Evolutionary conservation across 768 basidiomycete species (phyloP).

Genomic region (Lactarius evosmus): DNA sequence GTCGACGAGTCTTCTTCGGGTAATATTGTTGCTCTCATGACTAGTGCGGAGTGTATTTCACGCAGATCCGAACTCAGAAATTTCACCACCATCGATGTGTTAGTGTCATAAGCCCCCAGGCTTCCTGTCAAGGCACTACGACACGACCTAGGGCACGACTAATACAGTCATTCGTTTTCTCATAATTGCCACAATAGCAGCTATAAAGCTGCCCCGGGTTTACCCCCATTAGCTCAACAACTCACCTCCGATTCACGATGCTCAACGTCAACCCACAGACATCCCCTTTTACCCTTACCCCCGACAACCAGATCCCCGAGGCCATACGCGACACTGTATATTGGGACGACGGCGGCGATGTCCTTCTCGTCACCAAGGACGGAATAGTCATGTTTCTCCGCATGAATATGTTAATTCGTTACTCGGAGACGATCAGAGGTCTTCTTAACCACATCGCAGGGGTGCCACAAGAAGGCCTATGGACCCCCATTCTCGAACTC

Average conservation of each 20-base stretch:
- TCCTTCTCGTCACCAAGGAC: constrained; percentile 23
- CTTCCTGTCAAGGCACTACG: background rate
- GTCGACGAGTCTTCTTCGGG: constrained; percentile 33
- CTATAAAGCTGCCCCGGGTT: constrained; percentile 13
- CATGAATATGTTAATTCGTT: constrained; percentile 17
- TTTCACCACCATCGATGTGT: background rate
- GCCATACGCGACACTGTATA: constrained; percentile 11
- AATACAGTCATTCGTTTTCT: background rate
- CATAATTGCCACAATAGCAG: background rate
- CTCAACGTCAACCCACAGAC: constrained; percentile 16
- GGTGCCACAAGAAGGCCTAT: constrained; percentile 11
- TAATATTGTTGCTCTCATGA: constrained; percentile 6
- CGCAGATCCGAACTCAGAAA: background rate
- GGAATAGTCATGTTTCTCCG: constrained; percentile 9
- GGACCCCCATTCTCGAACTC: constrained; percentile 24
- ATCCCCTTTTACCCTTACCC: constrained; percentile 20
- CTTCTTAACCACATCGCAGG: constrained; percentile 14
- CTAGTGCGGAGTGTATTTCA: background rate
- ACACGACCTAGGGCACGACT: background rate
- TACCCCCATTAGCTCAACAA: background rate
- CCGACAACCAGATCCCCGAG: constrained; percentile 14
- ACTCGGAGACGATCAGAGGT: constrained; percentile 19
- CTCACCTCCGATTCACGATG: constrained; percentile 4
- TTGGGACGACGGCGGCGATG: constrained; percentile 23
- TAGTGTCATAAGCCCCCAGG: background rate